Conservation (phyloP, 768 basidiomycete genomes). For the Podaxis sp. region DNA sequence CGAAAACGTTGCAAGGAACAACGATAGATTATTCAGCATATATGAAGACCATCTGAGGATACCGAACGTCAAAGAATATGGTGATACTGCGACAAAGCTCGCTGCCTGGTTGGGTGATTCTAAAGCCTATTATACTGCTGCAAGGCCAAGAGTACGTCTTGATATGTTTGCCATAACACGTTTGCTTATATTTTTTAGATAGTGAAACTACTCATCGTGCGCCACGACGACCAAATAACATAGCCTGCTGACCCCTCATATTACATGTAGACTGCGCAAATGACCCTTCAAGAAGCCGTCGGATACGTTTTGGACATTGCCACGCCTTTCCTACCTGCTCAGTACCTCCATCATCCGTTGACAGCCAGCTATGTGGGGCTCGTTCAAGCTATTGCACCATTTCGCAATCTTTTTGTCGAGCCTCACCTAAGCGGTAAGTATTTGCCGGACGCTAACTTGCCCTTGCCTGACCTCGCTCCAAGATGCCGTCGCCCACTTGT, state of each 20-base stretch:
- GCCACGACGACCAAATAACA: not conserved
- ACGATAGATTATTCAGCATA: slow-evolving; percentile 39
- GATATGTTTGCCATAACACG: not conserved
- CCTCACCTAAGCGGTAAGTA: slow-evolving; percentile 31
- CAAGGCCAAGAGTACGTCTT: slow-evolving; percentile 45
- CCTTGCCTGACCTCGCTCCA: not conserved
- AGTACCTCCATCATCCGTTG: slow-evolving; percentile 32
- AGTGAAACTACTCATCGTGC: slow-evolving; percentile 47
- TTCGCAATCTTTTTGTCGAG: slow-evolving; percentile 32
- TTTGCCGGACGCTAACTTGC: not conserved
- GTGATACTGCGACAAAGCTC: slow-evolving; percentile 35
- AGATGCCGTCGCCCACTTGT: slow-evolving; percentile 13
- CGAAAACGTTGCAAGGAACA: slow-evolving; percentile 25
- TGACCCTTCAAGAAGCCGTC: slow-evolving; percentile 32
- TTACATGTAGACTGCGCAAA: slow-evolving; percentile 34
- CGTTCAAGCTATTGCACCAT: slow-evolving; percentile 30
- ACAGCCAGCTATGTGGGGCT: slow-evolving; percentile 34
- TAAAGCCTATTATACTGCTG: slow-evolving; percentile 52
- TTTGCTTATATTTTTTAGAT: slow-evolving; percentile 36
- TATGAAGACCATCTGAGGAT: slow-evolving; percentile 34
- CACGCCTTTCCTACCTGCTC: slow-evolving; percentile 30
- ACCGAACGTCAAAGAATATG: slow-evolving; percentile 25
- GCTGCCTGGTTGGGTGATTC: slow-evolving; percentile 43
- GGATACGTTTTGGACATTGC: slow-evolving; percentile 21
- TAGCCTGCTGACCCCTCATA: slow-evolving; percentile 1